A percentile compares a stretch with the other conserved stretches of the same genome.
These are phyloP conservation scores for Hirschioporus abietinus DNA, from an alignment of 768 basidiomycete species.

Conservation along the genomic window DNA sequence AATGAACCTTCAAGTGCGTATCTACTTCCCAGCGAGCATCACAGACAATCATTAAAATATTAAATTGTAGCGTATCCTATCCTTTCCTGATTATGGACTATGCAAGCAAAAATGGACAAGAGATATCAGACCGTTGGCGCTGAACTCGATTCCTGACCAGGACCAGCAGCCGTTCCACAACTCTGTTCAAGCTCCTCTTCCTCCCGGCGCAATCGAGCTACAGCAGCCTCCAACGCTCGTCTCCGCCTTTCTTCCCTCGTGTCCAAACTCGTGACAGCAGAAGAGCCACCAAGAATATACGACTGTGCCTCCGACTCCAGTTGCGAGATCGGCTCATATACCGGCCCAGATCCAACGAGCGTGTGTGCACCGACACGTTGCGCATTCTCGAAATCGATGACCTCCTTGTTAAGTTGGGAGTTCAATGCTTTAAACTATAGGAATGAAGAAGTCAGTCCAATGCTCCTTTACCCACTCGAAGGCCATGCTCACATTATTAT, in stretches of 20 bases:
- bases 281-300: slow-evolving; percentile 50
- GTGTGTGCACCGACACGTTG: slow-evolving; percentile 48
- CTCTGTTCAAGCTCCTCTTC: slow-evolving; percentile 69
- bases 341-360: slow-evolving; percentile 33
- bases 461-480: not conserved
- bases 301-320: slow-evolving; percentile 51
- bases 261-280: slow-evolving; percentile 26
- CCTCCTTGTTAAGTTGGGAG: slow-evolving; percentile 68
- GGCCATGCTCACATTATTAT: slow-evolving; percentile 53
- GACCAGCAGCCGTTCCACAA: slow-evolving; percentile 48
- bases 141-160: not conserved
- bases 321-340: slow-evolving; percentile 49
- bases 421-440: slow-evolving; percentile 70
- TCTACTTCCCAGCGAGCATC: no score
- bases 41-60: no score
- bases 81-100: no score
- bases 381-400: slow-evolving; percentile 59
- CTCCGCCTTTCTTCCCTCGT: slow-evolving; percentile 53
- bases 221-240: slow-evolving; percentile 54
- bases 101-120: not conserved
- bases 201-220: slow-evolving; percentile 52
- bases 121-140: not conserved
- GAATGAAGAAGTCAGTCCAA: not conserved
- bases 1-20: no score
- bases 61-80: no score